These are phyloP conservation scores for Hyaloperonospora arabidopsidis DNA, from an alignment of 352 stramenopile species.

Conservation along the genomic window DNA sequence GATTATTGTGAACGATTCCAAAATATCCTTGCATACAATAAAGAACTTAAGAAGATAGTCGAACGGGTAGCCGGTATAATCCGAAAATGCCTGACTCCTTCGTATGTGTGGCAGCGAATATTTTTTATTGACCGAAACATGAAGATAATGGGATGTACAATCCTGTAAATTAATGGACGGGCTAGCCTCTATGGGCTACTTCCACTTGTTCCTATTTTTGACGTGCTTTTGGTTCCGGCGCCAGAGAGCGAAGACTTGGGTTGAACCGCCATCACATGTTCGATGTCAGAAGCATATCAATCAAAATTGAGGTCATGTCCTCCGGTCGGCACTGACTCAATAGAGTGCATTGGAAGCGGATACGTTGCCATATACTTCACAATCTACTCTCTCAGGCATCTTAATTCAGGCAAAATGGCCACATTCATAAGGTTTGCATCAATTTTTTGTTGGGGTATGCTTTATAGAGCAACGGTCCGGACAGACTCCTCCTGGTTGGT, in stretches of 20 bases:
- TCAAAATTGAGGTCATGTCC: not conserved
- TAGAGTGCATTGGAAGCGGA: not conserved
- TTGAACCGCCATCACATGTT: not conserved
- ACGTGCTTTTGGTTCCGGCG: not conserved
- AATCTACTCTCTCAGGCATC: not conserved
- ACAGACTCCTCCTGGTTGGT: too few species aligned
- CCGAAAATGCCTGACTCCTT: not conserved
- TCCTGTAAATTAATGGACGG: not conserved
- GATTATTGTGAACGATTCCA: too few species aligned
- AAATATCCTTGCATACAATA: not conserved
- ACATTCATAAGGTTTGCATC: not conserved
- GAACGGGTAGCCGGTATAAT: not conserved
- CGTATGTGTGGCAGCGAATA: not conserved
- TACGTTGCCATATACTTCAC: not conserved
- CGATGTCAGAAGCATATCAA: not conserved
- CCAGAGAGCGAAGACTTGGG: not conserved
- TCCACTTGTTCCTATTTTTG: not conserved
- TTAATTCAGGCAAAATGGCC: not conserved
- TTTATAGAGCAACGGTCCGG: too few species aligned
- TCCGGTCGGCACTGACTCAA: not conserved
- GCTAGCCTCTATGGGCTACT: not conserved
- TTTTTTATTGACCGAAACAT: not conserved
- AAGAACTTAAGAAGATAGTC: not conserved
- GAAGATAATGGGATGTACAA: not conserved
- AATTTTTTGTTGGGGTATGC: too few species aligned